phyloP scores from a whole-genome alignment of 345 rosid genomes.

The Bretschneidera sinensis region DNA sequence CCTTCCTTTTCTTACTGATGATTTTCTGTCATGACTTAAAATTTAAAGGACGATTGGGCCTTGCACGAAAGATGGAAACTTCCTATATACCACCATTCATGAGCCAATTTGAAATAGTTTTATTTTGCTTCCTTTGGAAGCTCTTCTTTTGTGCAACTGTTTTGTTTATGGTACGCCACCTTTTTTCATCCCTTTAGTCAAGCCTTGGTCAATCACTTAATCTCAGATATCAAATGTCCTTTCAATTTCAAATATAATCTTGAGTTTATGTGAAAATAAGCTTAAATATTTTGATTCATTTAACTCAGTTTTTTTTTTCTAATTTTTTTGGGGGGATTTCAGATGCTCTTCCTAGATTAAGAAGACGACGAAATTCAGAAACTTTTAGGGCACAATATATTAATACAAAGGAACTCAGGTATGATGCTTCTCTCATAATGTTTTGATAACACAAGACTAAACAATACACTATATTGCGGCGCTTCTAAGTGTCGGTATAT shows the following conservation, averaged over 20 bases:
- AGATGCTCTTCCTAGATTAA: conserved; percentile 46
- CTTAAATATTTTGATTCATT: background rate
- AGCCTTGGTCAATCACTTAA: background rate
- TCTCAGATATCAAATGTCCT: background rate
- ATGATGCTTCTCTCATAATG: conserved; percentile 7
- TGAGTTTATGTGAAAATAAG: background rate
- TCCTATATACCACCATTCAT: no score
- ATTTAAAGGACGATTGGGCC: background rate
- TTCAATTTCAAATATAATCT: no score
- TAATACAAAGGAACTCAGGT: conserved; percentile 77
- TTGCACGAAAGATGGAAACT: background rate
- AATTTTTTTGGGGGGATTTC: conserved; percentile 14
- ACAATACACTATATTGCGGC: no score
- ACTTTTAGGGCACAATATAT: conserved; percentile 80
- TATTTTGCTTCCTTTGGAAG: background rate
- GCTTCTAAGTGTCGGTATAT: no score
- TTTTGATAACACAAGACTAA: background rate
- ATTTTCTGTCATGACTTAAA: background rate
- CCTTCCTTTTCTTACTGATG: background rate
- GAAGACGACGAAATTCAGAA: conserved; percentile 81
- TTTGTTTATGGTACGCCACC: background rate
- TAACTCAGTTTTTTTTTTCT: background rate
- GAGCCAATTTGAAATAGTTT: no score
- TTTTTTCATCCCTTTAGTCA: background rate
- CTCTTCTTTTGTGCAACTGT: background rate